phyloP scores from a whole-genome alignment of 345 rosid genomes.

The Raphanus sativus region DNA sequence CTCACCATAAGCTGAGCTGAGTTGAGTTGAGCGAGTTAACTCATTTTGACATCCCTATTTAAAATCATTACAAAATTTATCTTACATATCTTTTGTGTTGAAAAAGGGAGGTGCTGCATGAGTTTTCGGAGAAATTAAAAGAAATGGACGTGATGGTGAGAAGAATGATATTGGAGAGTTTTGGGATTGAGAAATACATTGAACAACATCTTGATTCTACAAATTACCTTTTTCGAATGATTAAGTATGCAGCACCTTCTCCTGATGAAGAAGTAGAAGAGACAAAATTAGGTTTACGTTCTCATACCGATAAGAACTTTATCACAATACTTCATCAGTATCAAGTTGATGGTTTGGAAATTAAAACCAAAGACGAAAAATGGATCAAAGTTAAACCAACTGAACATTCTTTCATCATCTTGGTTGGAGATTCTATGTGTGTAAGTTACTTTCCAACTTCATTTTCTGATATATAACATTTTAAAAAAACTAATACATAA shows the following conservation, averaged over 20 bases:
- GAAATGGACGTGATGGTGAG: conserved; percentile 51
- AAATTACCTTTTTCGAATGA: conserved; percentile 23
- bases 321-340: conserved; percentile 54
- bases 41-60: no score
- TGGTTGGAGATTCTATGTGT: conserved; percentile 53
- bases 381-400: conserved; percentile 54
- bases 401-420: conserved; percentile 43
- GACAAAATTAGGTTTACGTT: conserved; percentile 39
- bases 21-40: no score
- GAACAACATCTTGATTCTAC: conserved; percentile 41
- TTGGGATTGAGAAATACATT: conserved; percentile 39
- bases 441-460: conserved; percentile 36
- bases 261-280: conserved; percentile 32
- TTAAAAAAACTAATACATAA: no score
- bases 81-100: not conserved
- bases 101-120: conserved; percentile 33
- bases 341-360: not conserved
- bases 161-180: conserved; percentile 33
- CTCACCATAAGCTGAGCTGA: no score
- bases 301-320: conserved; percentile 58
- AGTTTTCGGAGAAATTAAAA: conserved; percentile 23
- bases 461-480: no score
- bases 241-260: conserved; percentile 16
- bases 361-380: conserved; percentile 19
- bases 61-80: no score